Conservation (phyloP, 176 grass and related monocot genomes). For the Cocos nucifera region DNA sequence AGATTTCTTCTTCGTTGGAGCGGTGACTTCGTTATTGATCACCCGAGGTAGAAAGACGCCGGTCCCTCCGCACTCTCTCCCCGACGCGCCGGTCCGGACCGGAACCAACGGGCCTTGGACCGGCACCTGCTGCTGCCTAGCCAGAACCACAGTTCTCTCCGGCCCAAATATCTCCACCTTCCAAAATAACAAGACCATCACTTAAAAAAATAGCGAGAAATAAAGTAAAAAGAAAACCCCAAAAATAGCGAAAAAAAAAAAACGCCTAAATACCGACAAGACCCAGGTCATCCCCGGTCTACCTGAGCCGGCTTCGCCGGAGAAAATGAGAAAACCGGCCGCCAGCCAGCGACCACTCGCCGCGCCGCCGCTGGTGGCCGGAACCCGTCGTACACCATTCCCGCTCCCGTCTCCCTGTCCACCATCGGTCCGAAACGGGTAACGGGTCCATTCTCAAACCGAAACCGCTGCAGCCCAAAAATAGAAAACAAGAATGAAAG, state of each 20-base stretch:
- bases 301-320: background rate
- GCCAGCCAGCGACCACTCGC: background rate
- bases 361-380: background rate
- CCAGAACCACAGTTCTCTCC: background rate
- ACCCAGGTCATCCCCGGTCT: background rate
- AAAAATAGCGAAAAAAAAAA: too few relatives aligned
- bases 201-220: too few relatives aligned
- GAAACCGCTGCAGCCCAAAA: constrained; percentile 1
- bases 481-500: background rate
- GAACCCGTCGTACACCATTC: constrained; percentile 1
- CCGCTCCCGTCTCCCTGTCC: background rate
- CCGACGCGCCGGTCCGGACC: background rate
- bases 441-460: background rate
- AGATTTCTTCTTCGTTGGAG: background rate
- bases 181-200: too few relatives aligned
- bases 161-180: background rate
- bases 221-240: too few relatives aligned
- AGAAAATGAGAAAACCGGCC: background rate
- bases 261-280: background rate
- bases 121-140: background rate
- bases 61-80: constrained; percentile 1
- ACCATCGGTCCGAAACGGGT: background rate
- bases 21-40: background rate
- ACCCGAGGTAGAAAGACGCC: constrained; percentile 13
- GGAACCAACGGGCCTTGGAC: background rate